Evolutionary conservation across 331 rosid species (phyloP).

Genomic region (Dryas integrifolia): DNA sequence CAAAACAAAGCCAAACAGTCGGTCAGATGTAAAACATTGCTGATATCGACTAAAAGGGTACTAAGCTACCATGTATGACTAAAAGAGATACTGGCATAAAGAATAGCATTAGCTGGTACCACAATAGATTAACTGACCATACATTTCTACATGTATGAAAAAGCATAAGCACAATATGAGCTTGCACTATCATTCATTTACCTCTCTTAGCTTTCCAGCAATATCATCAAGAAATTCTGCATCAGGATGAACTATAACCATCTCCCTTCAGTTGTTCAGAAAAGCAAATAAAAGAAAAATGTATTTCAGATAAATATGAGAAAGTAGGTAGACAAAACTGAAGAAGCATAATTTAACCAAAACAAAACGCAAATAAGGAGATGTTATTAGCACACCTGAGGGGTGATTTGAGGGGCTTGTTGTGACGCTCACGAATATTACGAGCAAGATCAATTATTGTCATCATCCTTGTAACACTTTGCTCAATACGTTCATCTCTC

Average conservation of each 20-base stretch:
- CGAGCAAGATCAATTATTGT: conserved; percentile 93
- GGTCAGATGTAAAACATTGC: too few species aligned
- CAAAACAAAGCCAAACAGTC: too few species aligned
- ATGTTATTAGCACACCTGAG: conserved; percentile 51
- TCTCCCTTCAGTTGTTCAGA: conserved; percentile 55
- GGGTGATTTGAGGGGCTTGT: conserved; percentile 90
- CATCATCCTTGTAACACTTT: conserved; percentile 90
- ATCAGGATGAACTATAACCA: conserved; percentile 96
- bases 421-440: conserved; percentile 93
- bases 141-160: background rate
- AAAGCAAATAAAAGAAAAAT: background rate
- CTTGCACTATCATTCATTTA: conserved; percentile 28
- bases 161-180: background rate
- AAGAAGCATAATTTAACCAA: background rate
- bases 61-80: background rate
- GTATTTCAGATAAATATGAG: background rate
- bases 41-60: background rate
- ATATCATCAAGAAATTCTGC: conserved; percentile 85
- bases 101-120: background rate
- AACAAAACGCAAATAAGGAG: background rate
- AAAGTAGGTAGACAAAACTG: background rate
- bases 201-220: conserved; percentile 86
- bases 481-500: conserved; percentile 85
- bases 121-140: background rate
- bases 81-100: background rate